Evolutionary conservation across 2,329 filamentous ascomycete genomes (phyloP), one percentile per base, ranked within the genome.

Genomic region (Ophiobolus disseminans): DNA sequence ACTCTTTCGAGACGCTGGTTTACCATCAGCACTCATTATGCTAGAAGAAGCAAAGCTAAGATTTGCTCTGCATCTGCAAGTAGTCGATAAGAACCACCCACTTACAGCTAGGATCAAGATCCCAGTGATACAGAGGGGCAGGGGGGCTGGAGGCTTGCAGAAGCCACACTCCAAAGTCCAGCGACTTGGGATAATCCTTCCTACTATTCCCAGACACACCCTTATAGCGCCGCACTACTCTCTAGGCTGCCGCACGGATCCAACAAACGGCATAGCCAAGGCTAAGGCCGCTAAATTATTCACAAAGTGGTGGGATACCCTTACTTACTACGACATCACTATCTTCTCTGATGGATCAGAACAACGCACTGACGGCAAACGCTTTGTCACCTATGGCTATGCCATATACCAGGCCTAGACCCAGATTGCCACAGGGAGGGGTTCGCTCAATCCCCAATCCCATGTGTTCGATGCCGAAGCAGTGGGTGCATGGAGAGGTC

Each of bases 311-410:
- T 45, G 32, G 32, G 7, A 9, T 7, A 17, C 23, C 9, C 32
- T 28, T 22, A 20, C 35, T 11, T 11, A n/a, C 14, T 11, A 20
- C 4, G 47, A 50, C 22, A 23, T 45, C 1, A 34, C 47, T n/a
- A 45, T 50, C 36, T 50, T 50, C 47, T 50, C 41, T 17, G 47
- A 50, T 26, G 37, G 40, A 9, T 50, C 40, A 31, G 14, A 26
- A 26, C 23, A 26, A 11, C 23, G 23, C 23, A 26, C 23, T 26
- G 11, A 26, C 23, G 11, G 23, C 23, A 11, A 26, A 26, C 23
- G 23, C 23, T 26, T 26, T 26, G 23, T 26, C 11, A 26, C 23
- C 23, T 26, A 26, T 26, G 11, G 23, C 23, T 26, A 26, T 11
- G 23, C 23, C 23, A 26, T 26, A 26, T 26, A 26, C 23, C 23